These are phyloP conservation scores for Verruconis gallopava DNA, from an alignment of 2,329 filamentous ascomycete genomes.

Conservation along the genomic window DNA sequence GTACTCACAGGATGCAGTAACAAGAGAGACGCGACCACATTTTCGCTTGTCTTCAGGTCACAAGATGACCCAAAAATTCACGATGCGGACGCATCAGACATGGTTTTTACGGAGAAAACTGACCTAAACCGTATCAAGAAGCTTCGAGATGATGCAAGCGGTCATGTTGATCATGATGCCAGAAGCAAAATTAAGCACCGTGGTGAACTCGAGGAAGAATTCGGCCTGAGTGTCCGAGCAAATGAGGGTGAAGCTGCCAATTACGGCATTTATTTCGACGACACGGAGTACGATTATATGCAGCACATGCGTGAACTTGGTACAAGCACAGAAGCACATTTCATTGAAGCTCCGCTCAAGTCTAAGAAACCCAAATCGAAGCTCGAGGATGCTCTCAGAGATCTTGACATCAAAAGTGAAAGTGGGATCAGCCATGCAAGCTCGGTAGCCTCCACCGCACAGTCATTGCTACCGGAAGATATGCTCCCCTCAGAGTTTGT, in stretches of 20 bases:
- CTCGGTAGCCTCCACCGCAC: conserved; percentile 23
- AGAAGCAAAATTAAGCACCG: conserved; percentile 48
- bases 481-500: conserved; percentile 71
- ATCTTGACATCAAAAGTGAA: conserved; percentile 37
- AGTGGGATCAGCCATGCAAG: conserved; percentile 28
- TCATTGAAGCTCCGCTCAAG: conserved; percentile 57
- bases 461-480: conserved; percentile 53
- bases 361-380: conserved; percentile 52
- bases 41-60: conserved; percentile 85
- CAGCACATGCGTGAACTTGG: conserved; percentile 87
- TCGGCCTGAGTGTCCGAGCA: conserved; percentile 58
- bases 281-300: conserved; percentile 98
- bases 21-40: conserved; percentile 88
- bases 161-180: conserved; percentile 9
- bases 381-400: conserved; percentile 68
- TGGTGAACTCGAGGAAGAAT: conserved; percentile 60
- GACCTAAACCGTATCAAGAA: conserved; percentile 2
- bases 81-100: conserved; percentile 74
- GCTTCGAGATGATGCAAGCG: conserved; percentile 12
- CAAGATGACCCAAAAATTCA: conserved; percentile 97
- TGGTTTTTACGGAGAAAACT: conserved; percentile 65
- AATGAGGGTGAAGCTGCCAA: conserved; percentile 96
- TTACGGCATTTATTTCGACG: conserved; percentile 88
- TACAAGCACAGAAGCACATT: conserved; percentile 56
- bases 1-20: conserved; percentile 40